Base-by-base conservation (phyloP, 2,329 filamentous ascomycete genomes). In the Paecilomyces sp. region DNA sequence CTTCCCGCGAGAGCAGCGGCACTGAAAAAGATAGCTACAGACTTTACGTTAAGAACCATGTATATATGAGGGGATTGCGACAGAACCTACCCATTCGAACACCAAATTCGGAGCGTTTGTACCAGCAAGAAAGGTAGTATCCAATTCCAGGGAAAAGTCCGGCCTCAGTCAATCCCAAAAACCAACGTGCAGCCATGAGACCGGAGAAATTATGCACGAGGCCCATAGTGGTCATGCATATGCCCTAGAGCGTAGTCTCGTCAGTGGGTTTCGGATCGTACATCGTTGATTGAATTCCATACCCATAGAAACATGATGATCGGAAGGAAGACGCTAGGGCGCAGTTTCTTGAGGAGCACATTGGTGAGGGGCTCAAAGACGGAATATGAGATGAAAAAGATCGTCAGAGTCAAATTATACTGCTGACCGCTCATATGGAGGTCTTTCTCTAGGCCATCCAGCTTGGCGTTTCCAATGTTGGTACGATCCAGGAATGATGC, bases 341-440 rank as follows among this genome's bases (percentile, higher is more conserved):
- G 82, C 62, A 90, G 77, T 18, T 81, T 83, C 76, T 95, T 96
- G 61, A 96, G 85, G 25, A 96, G 75, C 54, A 93, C 79, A 71
- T 96, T 95, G 61, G 90, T 91, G 52, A 92, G 67, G 0, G 75
- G 76, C 67, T 94, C 91, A 63, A 91, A 92, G 34, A 92, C 75
- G 1, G 89, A 83, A 71, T 96, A 96, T 0, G 89, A 91, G 56
- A 95, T 81, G 77, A 95, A 96, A 78, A 96, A 96, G 66, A 95
- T 88, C 34, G 89, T 90, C 7, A 96, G 80, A 0, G 87, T 84
- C 24, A 83, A 80, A 71, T 92, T 92, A 77, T 92, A 96, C 68
- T 89, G 80, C 5, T 79, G 74, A 2, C 82, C 80, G 0, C 81
- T 81, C 79, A 93, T 84, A 33, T 82, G 64, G 6, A 94, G 76